phyloP scores from a whole-genome alignment of 202 grass and related monocot species.

The Musa balbisiana region DNA sequence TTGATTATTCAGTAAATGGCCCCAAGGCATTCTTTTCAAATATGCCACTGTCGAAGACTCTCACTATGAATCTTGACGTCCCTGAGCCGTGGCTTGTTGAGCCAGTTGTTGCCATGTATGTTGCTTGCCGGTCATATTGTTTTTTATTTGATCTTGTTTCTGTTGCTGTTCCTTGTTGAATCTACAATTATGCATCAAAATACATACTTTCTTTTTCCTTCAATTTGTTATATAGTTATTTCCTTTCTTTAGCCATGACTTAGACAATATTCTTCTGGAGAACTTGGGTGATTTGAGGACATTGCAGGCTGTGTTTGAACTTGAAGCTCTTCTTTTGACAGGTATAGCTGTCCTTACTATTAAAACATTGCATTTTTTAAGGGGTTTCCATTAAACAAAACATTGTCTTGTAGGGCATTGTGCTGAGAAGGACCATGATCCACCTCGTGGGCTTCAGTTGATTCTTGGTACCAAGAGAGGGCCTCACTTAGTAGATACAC shows the following conservation, averaged over 20 bases:
- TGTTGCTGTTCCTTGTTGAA: neutral
- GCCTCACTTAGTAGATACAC: constrained; percentile 88
- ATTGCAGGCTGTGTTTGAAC: constrained; percentile 93
- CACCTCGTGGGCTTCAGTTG: constrained; percentile 91
- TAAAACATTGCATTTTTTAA: neutral
- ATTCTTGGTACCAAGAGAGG: constrained; percentile 88
- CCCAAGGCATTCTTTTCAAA: constrained; percentile 97
- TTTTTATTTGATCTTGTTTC: neutral
- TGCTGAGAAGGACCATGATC: constrained; percentile 82
- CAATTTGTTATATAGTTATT: constrained; percentile 3
- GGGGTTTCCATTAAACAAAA: constrained; percentile 9
- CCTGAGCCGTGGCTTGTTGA: constrained; percentile 99
- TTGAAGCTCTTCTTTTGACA: constrained; percentile 91
- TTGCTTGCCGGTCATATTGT: constrained; percentile 4
- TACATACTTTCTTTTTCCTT: neutral
- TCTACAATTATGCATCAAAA: neutral
- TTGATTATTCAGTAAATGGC: constrained; percentile 77
- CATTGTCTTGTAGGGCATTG: constrained; percentile 66
- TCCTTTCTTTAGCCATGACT: constrained; percentile 66
- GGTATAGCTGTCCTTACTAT: constrained; percentile 34
- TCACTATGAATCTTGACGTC: constrained; percentile 98
- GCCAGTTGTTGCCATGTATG: constrained; percentile 92
- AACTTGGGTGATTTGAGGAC: constrained; percentile 79
- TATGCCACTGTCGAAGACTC: constrained; percentile 95
- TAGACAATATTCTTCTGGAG: constrained; percentile 96